These are phyloP conservation scores for Candida berthetii DNA, from an alignment of 805 yeast species.

Conservation along the genomic window DNA sequence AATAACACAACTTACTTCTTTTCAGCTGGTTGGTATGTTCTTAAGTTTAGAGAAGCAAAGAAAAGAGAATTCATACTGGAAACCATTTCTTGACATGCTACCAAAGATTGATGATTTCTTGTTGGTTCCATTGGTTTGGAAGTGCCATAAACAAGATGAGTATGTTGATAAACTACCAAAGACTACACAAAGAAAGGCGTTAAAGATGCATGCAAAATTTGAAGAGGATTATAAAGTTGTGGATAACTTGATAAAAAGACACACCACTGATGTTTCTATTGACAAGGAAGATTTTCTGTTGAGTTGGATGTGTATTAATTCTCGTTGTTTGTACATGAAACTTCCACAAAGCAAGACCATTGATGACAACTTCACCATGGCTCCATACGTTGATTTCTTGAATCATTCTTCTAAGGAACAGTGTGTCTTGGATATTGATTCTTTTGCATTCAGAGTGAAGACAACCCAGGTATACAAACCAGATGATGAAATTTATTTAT, in stretches of 20 bases:
- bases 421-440: slow-evolving; percentile 41
- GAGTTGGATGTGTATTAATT: slow-evolving; percentile 85
- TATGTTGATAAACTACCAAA: slow-evolving; percentile 37
- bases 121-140: slow-evolving; percentile 63
- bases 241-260: slow-evolving; percentile 8
- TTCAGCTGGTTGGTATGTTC: slow-evolving; percentile 52
- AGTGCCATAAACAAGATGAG: slow-evolving; percentile 20
- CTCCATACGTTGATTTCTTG: slow-evolving; percentile 84
- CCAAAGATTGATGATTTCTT: slow-evolving; percentile 52
- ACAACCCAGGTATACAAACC: slow-evolving; percentile 25
- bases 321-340: slow-evolving; percentile 82
- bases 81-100: slow-evolving; percentile 57
- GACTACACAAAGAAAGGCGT: slow-evolving; percentile 32
- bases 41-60: slow-evolving; percentile 38
- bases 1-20: slow-evolving; percentile 43
- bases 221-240: slow-evolving; percentile 37
- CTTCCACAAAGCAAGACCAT: slow-evolving; percentile 45
- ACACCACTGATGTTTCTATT: background rate
- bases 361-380: slow-evolving; percentile 78
- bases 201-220: slow-evolving; percentile 36
- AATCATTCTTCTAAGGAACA: slow-evolving; percentile 58
- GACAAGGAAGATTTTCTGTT: slow-evolving; percentile 35
- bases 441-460: slow-evolving; percentile 48
- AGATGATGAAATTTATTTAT: slow-evolving; percentile 57
- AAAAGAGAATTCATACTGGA: slow-evolving; percentile 48